These are phyloP conservation scores for Setomelanomma holmii DNA, from an alignment of 2,329 filamentous ascomycete species.

Conservation along the genomic window DNA sequence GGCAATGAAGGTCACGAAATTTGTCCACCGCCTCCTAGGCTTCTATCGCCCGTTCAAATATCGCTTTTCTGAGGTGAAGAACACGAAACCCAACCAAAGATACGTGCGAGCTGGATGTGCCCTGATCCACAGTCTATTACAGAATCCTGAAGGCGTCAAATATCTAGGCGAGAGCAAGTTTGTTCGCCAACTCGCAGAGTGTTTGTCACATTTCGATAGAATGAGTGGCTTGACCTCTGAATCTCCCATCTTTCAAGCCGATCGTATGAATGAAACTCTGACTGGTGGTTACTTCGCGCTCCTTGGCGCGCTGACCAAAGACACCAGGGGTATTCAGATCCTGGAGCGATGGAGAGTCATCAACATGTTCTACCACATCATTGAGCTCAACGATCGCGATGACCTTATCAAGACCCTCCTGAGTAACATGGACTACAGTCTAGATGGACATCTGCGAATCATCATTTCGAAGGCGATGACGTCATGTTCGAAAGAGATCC, in stretches of 20 bases:
- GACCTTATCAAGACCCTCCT: constrained; percentile 90
- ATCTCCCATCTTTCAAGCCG: constrained; percentile 85
- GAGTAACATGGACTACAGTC: constrained; percentile 88
- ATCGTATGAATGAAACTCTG: constrained; percentile 84
- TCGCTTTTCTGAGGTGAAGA: constrained; percentile 88
- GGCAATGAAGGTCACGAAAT: constrained; percentile 92
- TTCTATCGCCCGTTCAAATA: constrained; percentile 98
- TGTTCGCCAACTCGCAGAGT: constrained; percentile 91
- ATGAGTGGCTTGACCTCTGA: constrained; percentile 77
- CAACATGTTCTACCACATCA: constrained; percentile 99
- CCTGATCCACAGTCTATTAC: constrained; percentile 83
- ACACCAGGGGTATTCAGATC: constrained; percentile 82
- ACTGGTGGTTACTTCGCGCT: constrained; percentile 94
- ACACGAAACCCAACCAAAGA: constrained; percentile 90
- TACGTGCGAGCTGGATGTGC: constrained; percentile 91
- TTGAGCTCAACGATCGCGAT: constrained; percentile 87
- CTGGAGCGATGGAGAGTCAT: constrained; percentile 97
- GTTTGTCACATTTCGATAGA: constrained; percentile 91
- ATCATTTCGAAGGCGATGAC: constrained; percentile 94
- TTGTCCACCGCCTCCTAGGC: constrained; percentile 90
- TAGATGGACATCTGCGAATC: constrained; percentile 85
- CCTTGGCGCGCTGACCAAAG: constrained; percentile 84
- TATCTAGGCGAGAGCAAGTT: constrained; percentile 93
- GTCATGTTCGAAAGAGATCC: constrained; percentile 86
- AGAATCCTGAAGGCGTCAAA: constrained; percentile 81